phyloP scores from a whole-genome alignment of 1,139 yeast genomes.

The Eremothecium coryli region DNA sequence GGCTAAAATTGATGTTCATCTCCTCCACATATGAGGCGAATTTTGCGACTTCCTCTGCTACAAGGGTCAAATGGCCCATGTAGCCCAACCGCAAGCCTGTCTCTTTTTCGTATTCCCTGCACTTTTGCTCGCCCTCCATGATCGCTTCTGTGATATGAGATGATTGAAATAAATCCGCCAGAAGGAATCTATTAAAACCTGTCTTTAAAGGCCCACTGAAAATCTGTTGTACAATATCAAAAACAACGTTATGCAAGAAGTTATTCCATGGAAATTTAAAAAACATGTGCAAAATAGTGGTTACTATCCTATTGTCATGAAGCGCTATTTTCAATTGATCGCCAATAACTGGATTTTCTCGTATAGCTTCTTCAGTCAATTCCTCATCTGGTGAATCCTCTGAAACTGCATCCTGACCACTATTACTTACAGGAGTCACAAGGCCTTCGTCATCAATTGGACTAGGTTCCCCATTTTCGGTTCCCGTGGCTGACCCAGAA shows the following conservation, averaged over 20 bases:
- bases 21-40: slow-evolving; percentile 42
- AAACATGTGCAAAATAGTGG: slow-evolving; percentile 76
- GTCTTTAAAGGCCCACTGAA: slow-evolving; percentile 89
- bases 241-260: slow-evolving; percentile 91
- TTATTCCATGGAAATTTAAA: slow-evolving; percentile 96
- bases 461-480: slow-evolving; percentile 9
- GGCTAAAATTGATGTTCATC: slow-evolving; percentile 29
- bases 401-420: slow-evolving; percentile 17
- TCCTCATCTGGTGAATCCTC: slow-evolving; percentile 23
- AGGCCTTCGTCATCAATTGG: slow-evolving; percentile 10
- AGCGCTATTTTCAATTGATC: slow-evolving; percentile 80
- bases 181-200: slow-evolving; percentile 76
- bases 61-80: slow-evolving; percentile 93
- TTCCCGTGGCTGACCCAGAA: slow-evolving; percentile 8
- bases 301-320: slow-evolving; percentile 70
- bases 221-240: slow-evolving; percentile 94
- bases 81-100: slow-evolving; percentile 73
- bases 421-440: slow-evolving; percentile 9
- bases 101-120: slow-evolving; percentile 54
- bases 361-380: slow-evolving; percentile 20
- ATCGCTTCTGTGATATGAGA: slow-evolving; percentile 79
- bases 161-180: slow-evolving; percentile 70
- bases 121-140: slow-evolving; percentile 70
- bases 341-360: slow-evolving; percentile 74
- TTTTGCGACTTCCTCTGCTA: slow-evolving; percentile 95